A percentile compares a stretch with the other conserved stretches of the same genome.
These are phyloP conservation scores for Wickerhamiella hasegawae DNA, from an alignment of 805 yeast genomes.

Conservation along the genomic window DNA sequence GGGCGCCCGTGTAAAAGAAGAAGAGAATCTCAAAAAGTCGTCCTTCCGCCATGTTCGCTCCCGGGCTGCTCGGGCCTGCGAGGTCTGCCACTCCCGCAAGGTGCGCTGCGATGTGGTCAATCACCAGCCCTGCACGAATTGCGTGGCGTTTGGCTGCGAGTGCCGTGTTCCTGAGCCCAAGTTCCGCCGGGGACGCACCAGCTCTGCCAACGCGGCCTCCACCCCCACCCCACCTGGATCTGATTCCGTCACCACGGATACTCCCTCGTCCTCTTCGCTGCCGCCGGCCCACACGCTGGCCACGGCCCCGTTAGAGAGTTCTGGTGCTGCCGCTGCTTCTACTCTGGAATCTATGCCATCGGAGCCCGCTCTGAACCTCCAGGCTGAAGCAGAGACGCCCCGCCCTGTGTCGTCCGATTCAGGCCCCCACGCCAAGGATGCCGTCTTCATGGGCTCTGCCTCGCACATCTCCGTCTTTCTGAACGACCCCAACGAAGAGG, in stretches of 20 bases:
- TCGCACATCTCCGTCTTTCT: background rate
- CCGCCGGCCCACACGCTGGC: too few relatives aligned
- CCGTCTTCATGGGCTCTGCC: slow-evolving; percentile 5
- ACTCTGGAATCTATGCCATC: background rate
- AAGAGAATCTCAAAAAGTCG: too few relatives aligned
- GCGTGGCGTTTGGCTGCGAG: slow-evolving; percentile 55
- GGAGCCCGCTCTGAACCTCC: too few relatives aligned
- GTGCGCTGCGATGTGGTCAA: slow-evolving; percentile 49
- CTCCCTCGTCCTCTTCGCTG: too few relatives aligned
- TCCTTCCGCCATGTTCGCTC: slow-evolving; percentile 24
- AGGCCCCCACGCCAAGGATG: background rate
- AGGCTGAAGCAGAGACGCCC: too few relatives aligned
- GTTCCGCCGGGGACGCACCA: background rate
- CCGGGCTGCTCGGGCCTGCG: slow-evolving; percentile 57
- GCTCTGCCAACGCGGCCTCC: background rate
- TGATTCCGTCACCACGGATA: background rate
- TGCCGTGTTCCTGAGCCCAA: slow-evolving; percentile 43
- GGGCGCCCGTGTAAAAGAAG: too few relatives aligned
- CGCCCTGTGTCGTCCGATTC: too few relatives aligned
- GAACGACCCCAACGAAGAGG: background rate
- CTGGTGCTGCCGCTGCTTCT: background rate
- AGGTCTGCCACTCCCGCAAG: slow-evolving; percentile 61
- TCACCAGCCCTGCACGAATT: slow-evolving; percentile 49
- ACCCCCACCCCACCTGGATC: too few relatives aligned
- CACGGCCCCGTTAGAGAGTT: too few relatives aligned